Base-by-base conservation (phyloP, 2,329 filamentous ascomycete species). In the Neurospora sp. region DNA sequence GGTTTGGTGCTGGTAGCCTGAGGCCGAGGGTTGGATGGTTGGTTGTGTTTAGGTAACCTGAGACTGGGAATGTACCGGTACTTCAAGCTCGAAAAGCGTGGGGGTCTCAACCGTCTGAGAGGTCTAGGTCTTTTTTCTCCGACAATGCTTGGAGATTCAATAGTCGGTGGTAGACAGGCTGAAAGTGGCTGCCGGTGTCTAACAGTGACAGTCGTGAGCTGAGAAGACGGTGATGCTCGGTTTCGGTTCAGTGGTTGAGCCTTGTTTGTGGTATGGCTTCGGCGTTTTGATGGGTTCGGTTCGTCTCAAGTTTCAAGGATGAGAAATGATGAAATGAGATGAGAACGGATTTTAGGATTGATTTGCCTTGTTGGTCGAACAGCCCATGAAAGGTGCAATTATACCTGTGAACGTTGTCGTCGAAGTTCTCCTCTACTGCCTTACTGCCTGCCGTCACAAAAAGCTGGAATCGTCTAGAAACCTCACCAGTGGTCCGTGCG, bases 381-480 rank as follows among this genome's bases (percentile, higher is more conserved):
- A 28, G 28, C 4, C 28, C 28, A 28, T 28, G 28, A 28, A 28
- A 28, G 28, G 0, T 28, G 28, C 28, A 28, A 4, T 28, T 28
- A 28, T 28, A 28, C 28, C 28, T 28, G 28, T 28, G 28, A 28
- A 4, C 28, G 28, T 33, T 17, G 23, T 62, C 52, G 52, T 28
- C 28, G 12, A 33, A 3, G 15, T 62, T 62, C 12, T 62, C 12
- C 15, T 36, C 6, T 28, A 28, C 28, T 28, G 28, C 28, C 28
- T 28, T 28, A n/a, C 15, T 12, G 23, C 8, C 52, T 8, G 23
- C 8, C 52, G 15, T 62, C 23, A 36, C 15, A 36, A 33, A 62
- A 66, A 67, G 66, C 69, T 72, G 65, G 71, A 73, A 74, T 39
- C 66, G 57, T 73, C 71, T 73, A 74, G 71, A 74, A 74, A 40